Conservation (phyloP, 208 protist genomes). For the Trypanosoma melophagium region DNA sequence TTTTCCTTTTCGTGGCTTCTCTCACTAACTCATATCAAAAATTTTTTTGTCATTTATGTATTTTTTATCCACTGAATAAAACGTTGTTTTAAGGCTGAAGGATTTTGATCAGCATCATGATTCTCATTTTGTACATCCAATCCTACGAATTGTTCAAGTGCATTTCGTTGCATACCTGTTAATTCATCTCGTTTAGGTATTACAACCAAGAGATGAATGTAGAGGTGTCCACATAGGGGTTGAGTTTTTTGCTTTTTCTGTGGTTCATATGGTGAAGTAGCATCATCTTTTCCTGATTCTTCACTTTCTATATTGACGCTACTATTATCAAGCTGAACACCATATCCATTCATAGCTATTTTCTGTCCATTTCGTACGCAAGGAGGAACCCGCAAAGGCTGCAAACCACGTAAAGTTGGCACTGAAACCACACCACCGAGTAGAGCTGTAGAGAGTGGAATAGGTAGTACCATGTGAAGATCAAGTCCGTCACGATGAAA, state of each 20-base stretch:
- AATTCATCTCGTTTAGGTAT: constrained; percentile 53
- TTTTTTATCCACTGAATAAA: constrained; percentile 68
- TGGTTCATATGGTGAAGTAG: background rate
- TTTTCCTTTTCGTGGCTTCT: constrained; percentile 17
- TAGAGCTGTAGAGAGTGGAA: constrained; percentile 73
- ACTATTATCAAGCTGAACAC: constrained; percentile 22
- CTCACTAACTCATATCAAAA: background rate
- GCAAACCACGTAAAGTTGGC: constrained; percentile 40
- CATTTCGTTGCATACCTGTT: constrained; percentile 55
- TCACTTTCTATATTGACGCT: background rate
- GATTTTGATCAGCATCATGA: constrained; percentile 7
- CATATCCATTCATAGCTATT: constrained; percentile 42
- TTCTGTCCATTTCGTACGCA: constrained; percentile 74
- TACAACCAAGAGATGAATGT: constrained; percentile 69
- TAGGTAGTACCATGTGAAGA: constrained; percentile 78
- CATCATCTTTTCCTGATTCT: constrained; percentile 4
- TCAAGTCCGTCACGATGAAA: constrained; percentile 57
- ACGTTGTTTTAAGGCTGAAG: constrained; percentile 43
- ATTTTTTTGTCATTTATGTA: constrained; percentile 8
- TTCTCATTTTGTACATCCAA: background rate
- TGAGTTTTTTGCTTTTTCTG: background rate
- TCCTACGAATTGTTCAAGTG: constrained; percentile 43
- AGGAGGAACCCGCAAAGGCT: constrained; percentile 59
- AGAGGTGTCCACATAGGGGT: constrained; percentile 27
- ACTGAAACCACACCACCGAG: constrained; percentile 75